These are phyloP conservation scores for Murraya koenigii DNA, from an alignment of 345 rosid genomes.

Conservation along the genomic window DNA sequence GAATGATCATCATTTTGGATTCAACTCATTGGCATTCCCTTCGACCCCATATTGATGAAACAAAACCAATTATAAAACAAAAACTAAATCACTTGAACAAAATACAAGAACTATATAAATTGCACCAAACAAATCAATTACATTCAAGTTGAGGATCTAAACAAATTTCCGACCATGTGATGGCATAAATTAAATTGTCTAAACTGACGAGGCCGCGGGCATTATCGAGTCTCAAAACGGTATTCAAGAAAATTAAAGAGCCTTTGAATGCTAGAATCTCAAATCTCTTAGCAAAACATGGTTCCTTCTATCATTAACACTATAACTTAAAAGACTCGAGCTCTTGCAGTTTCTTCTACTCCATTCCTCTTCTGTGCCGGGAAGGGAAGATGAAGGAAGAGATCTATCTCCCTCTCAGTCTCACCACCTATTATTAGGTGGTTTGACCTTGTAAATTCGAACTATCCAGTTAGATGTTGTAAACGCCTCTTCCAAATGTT, in stretches of 20 bases:
- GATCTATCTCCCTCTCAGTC: not conserved
- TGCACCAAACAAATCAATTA: constrained; percentile 10
- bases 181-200: constrained; percentile 13
- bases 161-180: not conserved
- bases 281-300: constrained; percentile 11
- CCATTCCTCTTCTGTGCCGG: not conserved
- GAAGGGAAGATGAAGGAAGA: not conserved
- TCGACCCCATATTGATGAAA: not conserved
- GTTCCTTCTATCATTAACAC: constrained; percentile 14
- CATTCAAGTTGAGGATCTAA: not conserved
- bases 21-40: no score
- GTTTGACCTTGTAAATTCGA: constrained; percentile 94
- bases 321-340: constrained; percentile 12
- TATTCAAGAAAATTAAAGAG: constrained; percentile 19
- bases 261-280: constrained; percentile 23
- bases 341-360: not conserved
- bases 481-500: constrained; percentile 93
- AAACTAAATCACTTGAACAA: not conserved
- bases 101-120: constrained; percentile 2
- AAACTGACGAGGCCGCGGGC: constrained; percentile 5
- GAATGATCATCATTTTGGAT: no score
- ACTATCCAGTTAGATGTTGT: constrained; percentile 98
- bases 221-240: constrained; percentile 18
- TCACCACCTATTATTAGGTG: constrained; percentile 94
- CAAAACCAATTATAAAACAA: not conserved